Evolutionary conservation across 176 grass and related monocot genomes (phyloP).

Genomic region (Rhynchospora breviuscula): DNA sequence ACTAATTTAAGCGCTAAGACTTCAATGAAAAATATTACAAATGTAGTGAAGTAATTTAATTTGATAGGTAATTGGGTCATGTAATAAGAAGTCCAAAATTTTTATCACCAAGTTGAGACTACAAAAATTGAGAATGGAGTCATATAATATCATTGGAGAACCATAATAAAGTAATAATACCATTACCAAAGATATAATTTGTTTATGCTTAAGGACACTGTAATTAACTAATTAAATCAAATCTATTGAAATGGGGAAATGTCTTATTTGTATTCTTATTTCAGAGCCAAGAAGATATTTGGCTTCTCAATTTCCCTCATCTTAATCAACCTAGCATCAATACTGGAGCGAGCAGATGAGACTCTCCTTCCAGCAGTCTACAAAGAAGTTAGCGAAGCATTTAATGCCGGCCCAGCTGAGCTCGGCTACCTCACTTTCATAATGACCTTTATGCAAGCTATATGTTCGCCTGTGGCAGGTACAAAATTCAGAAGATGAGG

Average conservation of each 20-base stretch:
- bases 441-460: conserved; percentile 80
- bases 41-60: not conserved
- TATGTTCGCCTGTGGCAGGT: conserved; percentile 53
- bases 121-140: not conserved
- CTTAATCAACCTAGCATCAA: conserved; percentile 85
- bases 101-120: not conserved
- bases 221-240: not conserved
- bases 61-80: not conserved
- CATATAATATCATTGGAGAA: not conserved
- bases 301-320: conserved; percentile 91
- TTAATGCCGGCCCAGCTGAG: conserved; percentile 77
- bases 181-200: not conserved
- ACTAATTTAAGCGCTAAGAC: too few species aligned
- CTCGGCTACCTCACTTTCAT: conserved; percentile 88
- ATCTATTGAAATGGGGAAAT: not conserved
- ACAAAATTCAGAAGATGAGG: not conserved
- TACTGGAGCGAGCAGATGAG: conserved; percentile 93
- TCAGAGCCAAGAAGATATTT: conserved; percentile 77
- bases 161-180: not conserved
- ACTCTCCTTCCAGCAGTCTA: conserved; percentile 90
- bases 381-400: conserved; percentile 86
- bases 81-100: not conserved
- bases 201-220: not conserved
- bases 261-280: conserved; percentile 25
- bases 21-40: too few species aligned